A percentile compares a stretch with the other conserved stretches of the same genome.
phyloP scores from a whole-genome alignment of 2,329 filamentous ascomycete species.

The Chaetomium olivaceum region DNA sequence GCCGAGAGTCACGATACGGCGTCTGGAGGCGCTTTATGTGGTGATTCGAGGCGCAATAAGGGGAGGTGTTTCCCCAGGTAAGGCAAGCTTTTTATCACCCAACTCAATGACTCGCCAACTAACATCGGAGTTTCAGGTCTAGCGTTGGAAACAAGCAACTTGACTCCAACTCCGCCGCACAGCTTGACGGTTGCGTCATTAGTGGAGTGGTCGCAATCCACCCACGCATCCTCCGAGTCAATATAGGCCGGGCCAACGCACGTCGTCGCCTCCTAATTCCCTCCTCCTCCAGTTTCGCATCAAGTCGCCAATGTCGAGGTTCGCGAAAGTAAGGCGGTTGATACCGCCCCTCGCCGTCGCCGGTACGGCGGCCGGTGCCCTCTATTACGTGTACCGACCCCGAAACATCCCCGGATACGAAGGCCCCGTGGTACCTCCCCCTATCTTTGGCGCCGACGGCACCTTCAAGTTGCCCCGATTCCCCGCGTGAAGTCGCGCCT shows the following conservation, averaged over 20 bases:
- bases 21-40: not conserved
- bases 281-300: not conserved
- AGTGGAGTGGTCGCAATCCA: slow-evolving; percentile 20
- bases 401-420: slow-evolving; percentile 71
- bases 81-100: not conserved
- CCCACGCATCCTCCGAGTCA: slow-evolving; percentile 1
- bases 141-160: slow-evolving; percentile 4
- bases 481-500: slow-evolving; percentile 62
- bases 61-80: not conserved
- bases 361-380: slow-evolving; percentile 46
- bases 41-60: not conserved
- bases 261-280: not conserved
- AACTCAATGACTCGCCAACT: not conserved
- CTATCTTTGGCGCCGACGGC: slow-evolving; percentile 68
- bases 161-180: not conserved
- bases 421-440: slow-evolving; percentile 67
- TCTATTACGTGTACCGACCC: slow-evolving; percentile 63
- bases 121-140: slow-evolving; percentile 7
- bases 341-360: slow-evolving; percentile 46
- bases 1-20: not conserved
- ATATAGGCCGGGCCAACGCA: not conserved
- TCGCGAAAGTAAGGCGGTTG: slow-evolving; percentile 43
- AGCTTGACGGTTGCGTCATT: slow-evolving; percentile 27
- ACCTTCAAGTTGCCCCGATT: slow-evolving; percentile 65
- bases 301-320: slow-evolving; percentile 33